These are phyloP conservation scores for Teratosphaeriaceae sp. DNA, from an alignment of 2,329 filamentous ascomycete genomes.

Conservation along the genomic window DNA sequence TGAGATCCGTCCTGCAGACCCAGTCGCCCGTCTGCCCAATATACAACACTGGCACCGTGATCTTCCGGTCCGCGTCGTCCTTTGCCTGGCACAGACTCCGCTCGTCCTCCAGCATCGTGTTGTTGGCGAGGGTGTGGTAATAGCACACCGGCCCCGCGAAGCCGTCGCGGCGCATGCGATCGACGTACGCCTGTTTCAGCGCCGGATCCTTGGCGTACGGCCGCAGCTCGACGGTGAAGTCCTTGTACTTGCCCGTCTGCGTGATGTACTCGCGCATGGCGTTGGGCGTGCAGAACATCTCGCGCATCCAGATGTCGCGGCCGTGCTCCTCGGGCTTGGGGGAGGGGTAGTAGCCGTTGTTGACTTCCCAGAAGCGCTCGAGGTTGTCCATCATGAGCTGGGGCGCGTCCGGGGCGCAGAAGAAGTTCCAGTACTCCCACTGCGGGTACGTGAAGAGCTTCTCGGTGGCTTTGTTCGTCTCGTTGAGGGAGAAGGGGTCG, in stretches of 20 bases:
- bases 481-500: constrained; percentile 33
- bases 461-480: constrained; percentile 26
- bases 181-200: constrained; percentile 30
- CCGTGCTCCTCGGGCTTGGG: constrained; percentile 17
- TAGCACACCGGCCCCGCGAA: constrained; percentile 33
- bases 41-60: constrained; percentile 33
- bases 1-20: constrained; percentile 29
- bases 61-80: constrained; percentile 22
- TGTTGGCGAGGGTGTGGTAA: constrained; percentile 29
- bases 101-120: constrained; percentile 25
- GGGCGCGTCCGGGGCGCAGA: constrained; percentile 34
- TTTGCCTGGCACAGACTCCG: constrained; percentile 17
- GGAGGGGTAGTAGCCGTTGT: constrained; percentile 13
- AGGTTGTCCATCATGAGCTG: constrained; percentile 27
- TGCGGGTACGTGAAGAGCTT: constrained; percentile 31
- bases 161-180: constrained; percentile 29
- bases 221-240: constrained; percentile 22
- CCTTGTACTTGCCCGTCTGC: constrained; percentile 14
- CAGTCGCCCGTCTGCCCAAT: constrained; percentile 29
- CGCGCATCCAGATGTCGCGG: constrained; percentile 27
- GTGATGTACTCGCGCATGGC: constrained; percentile 28
- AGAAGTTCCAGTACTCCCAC: constrained; percentile 42
- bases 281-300: constrained; percentile 32
- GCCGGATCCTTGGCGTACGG: constrained; percentile 27
- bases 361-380: constrained; percentile 15